phyloP scores from a whole-genome alignment of 352 stramenopile species.

The Detonula confervacea region DNA sequence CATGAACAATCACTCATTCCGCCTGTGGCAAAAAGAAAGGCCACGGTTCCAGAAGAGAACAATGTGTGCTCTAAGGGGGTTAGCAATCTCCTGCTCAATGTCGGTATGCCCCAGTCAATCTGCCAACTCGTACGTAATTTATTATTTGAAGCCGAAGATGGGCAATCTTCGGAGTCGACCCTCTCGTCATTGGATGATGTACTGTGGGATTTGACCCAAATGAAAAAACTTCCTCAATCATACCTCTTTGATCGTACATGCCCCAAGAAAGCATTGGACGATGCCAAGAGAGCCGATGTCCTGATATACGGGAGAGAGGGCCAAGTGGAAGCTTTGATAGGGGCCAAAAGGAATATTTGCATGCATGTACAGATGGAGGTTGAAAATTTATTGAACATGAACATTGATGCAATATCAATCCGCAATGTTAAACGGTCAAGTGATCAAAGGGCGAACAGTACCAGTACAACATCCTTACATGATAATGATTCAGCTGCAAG shows the following conservation, averaged over 20 bases:
- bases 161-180: neutral
- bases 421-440: too few species aligned
- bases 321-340: conserved; percentile 17
- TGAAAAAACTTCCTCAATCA: conserved; percentile 13
- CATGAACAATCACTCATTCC: neutral
- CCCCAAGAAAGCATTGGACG: conserved; percentile 22
- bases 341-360: conserved; percentile 6
- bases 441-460: too few species aligned
- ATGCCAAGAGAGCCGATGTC: neutral
- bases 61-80: neutral
- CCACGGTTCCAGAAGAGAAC: neutral
- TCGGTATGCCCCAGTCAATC: conserved; percentile 11
- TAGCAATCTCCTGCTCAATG: too few species aligned
- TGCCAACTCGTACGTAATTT: conserved; percentile 23
- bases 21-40: conserved; percentile 1
- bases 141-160: conserved; percentile 5
- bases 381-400: neutral
- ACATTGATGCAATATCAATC: neutral
- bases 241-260: conserved; percentile 31
- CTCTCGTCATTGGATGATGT: neutral
- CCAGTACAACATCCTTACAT: too few species aligned
- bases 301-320: conserved; percentile 26
- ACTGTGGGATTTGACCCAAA: conserved; percentile 29
- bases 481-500: neutral
- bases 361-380: neutral